A percentile compares a stretch with the other conserved stretches of the same genome.
Conservation (phyloP, 2,329 filamentous ascomycete genomes). For the Gyromitra esculenta region DNA sequence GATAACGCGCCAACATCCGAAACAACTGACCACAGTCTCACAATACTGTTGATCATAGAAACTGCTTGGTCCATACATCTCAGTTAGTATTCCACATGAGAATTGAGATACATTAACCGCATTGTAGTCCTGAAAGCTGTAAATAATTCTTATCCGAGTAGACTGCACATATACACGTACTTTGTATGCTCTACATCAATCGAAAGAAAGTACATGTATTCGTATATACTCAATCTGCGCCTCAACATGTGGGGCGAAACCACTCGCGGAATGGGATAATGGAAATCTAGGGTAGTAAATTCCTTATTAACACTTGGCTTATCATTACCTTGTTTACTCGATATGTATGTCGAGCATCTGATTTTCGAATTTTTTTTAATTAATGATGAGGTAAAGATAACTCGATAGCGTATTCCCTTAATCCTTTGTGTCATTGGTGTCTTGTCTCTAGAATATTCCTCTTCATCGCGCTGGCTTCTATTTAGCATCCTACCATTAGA, state of each 20-base stretch:
- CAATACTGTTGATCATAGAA: not conserved
- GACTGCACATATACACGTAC: too few relatives aligned
- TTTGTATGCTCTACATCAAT: too few relatives aligned
- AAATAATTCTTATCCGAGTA: too few relatives aligned
- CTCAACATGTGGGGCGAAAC: too few relatives aligned
- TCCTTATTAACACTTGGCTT: too few relatives aligned
- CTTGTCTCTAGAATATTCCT: not conserved
- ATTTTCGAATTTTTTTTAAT: too few relatives aligned
- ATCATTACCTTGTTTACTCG: too few relatives aligned
- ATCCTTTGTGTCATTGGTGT: not conserved
- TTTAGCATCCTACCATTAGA: not conserved
- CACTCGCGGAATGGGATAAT: too few relatives aligned
- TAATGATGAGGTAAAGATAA: not conserved
- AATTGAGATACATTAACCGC: not conserved
- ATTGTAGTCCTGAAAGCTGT: not conserved
- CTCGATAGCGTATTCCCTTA: not conserved
- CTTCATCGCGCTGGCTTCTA: not conserved
- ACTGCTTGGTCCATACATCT: not conserved
- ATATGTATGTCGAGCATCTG: not conserved
- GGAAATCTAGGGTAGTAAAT: too few relatives aligned
- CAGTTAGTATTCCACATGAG: not conserved
- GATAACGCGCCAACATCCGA: not conserved
- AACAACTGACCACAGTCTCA: not conserved
- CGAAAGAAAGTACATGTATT: too few relatives aligned
- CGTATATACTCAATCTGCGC: too few relatives aligned